Evolutionary conservation across 2,329 filamentous ascomycete species (phyloP).

Genomic region (Pseudonectria foliicola): DNA sequence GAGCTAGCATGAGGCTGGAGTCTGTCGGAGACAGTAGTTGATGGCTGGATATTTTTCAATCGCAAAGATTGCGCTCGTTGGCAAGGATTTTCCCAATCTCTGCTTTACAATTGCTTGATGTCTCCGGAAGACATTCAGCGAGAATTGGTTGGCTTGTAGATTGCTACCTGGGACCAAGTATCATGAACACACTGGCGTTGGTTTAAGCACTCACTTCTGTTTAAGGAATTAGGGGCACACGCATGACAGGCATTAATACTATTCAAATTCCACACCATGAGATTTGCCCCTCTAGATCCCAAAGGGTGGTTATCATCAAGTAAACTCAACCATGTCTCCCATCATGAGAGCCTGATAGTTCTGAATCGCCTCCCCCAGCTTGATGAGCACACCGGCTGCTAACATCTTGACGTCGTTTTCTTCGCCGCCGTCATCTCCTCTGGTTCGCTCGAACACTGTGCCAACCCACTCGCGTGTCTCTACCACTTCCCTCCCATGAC

Average conservation of each 20-base stretch:
- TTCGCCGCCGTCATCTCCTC: constrained; percentile 50
- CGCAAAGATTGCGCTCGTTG: too few species aligned
- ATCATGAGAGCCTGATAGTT: constrained; percentile 71
- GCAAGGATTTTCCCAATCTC: too few species aligned
- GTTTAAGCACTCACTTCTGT: too few species aligned
- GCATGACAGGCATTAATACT: too few species aligned
- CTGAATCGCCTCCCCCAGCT: constrained; percentile 73
- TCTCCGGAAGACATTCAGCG: not conserved
- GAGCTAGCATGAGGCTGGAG: constrained; percentile 26
- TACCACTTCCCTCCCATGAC: constrained; percentile 68
- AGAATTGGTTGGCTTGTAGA: too few species aligned
- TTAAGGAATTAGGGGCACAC: too few species aligned
- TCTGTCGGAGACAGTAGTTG: constrained; percentile 14
- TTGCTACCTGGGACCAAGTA: too few species aligned
- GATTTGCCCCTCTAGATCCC: too few species aligned
- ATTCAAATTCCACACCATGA: too few species aligned
- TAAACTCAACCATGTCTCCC: constrained; percentile 53
- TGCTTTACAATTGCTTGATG: not conserved
- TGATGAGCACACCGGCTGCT: constrained; percentile 70
- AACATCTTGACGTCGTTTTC: constrained; percentile 75
- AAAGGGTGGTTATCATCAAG: too few species aligned
- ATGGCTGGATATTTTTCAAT: too few species aligned
- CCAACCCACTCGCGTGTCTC: constrained; percentile 86
- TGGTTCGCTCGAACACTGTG: constrained; percentile 59
- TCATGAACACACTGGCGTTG: too few species aligned